phyloP scores from a whole-genome alignment of 1,284 basidiomycete species.

The Singerocomus inundabilis region DNA sequence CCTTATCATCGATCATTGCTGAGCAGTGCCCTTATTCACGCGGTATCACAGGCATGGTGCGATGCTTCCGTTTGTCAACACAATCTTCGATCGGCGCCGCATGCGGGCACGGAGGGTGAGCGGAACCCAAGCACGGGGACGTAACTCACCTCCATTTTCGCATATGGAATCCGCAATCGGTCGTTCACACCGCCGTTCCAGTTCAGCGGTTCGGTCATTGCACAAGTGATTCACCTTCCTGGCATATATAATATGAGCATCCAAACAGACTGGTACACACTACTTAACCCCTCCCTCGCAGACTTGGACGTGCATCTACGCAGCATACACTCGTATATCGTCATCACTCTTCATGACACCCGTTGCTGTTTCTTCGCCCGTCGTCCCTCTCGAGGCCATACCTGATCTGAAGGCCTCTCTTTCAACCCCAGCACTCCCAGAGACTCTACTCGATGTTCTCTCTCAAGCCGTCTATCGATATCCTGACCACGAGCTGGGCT shows the following conservation, averaged over 20 bases:
- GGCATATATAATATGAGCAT: slow-evolving; percentile 15
- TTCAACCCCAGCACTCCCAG: slow-evolving; percentile 2
- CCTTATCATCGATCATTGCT: slow-evolving; percentile 8
- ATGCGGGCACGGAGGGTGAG: slow-evolving; percentile 4
- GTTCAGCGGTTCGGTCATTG: not conserved
- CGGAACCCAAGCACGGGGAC: slow-evolving; percentile 2
- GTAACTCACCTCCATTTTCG: slow-evolving; percentile 1
- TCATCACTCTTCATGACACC: slow-evolving; percentile 15
- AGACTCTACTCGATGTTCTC: slow-evolving; percentile 27
- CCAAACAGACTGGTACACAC: not conserved
- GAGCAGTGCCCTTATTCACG: not conserved
- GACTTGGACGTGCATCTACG: not conserved
- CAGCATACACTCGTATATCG: not conserved
- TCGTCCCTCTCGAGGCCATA: slow-evolving; percentile 5
- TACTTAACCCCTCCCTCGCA: not conserved
- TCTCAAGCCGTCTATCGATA: slow-evolving; percentile 20
- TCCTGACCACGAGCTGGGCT: slow-evolving; percentile 27
- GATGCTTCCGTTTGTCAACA: slow-evolving; percentile 4
- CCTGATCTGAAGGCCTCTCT: slow-evolving; percentile 18
- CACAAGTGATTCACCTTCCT: not conserved
- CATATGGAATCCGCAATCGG: not conserved
- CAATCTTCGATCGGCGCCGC: slow-evolving; percentile 13
- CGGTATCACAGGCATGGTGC: not conserved
- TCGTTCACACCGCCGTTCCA: not conserved
- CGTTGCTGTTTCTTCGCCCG: slow-evolving; percentile 10